Evolutionary conservation across 2,329 filamentous ascomycete genomes (phyloP).

Genomic region (Berkeleyomyces rouxiae): DNA sequence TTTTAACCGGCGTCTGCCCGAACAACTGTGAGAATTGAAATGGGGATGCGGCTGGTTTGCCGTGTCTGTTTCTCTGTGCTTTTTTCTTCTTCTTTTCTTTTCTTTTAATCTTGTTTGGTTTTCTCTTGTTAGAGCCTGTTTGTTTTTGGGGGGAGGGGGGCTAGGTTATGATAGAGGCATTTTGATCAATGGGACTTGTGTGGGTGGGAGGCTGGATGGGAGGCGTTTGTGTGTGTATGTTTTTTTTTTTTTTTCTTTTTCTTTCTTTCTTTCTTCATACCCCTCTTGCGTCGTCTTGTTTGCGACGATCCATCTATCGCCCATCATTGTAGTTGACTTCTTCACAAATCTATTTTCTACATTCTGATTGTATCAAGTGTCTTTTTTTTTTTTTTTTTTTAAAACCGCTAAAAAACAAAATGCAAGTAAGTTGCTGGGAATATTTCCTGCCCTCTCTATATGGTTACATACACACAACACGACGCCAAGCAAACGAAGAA

Average conservation of each 20-base stretch:
- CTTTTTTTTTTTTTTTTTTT: slow-evolving; percentile 4
- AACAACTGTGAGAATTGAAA: neutral
- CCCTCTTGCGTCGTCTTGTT: neutral
- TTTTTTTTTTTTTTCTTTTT: neutral
- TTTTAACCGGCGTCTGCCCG: neutral
- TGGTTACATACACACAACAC: neutral
- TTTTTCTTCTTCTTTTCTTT: neutral
- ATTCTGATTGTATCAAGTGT: neutral
- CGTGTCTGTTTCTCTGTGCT: neutral
- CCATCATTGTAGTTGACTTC: neutral
- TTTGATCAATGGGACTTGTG: neutral
- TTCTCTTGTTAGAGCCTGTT: neutral
- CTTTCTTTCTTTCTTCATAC: neutral
- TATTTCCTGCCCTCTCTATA: neutral
- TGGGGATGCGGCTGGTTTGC: neutral
- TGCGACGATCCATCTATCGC: neutral
- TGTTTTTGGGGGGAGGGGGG: neutral
- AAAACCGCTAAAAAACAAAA: slow-evolving; percentile 3
- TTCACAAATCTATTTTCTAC: neutral
- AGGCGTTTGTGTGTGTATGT: neutral
- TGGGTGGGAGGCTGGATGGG: neutral
- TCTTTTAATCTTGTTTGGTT: neutral
- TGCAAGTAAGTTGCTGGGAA: neutral
- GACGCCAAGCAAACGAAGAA: neutral
- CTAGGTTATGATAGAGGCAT: neutral